Evolutionary conservation across 2,329 filamentous ascomycete genomes (phyloP), one percentile per base, ranked within the genome.

Genomic region (Phyllosticta citribraziliensis): DNA sequence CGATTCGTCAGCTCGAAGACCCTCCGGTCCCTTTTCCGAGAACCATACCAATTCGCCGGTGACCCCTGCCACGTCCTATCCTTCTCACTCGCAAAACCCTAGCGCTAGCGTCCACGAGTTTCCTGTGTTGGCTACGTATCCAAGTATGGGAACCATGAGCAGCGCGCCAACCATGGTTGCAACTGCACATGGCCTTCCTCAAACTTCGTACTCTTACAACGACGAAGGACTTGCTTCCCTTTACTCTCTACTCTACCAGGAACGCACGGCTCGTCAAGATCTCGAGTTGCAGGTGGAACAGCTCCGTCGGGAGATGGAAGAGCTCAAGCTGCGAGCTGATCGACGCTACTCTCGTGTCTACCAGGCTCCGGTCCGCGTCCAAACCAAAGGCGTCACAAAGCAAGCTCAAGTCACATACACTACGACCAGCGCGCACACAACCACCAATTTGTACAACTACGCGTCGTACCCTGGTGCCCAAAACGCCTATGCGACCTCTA

Each of bases 241-340:
- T 5, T 67, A 70, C 60, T 63, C 65, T 3, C 62, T 68, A 8
- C 65, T 75, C 1, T 60, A 65, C 19, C 63, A 69, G 22, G 73
- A 75, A 58, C 68, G 72, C 47, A 62, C 63, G 3, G 69, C 73
- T 4, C 69, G 73, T 27, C 71, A 73, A 57, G 64, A 67, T 10
- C 68, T 75, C 5, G 70, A 74, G 57, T 56, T 65, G 14, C 70
- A 72, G 57, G 69, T 75, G 47, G 61, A 65, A 27, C 63, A 60
- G 2, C 67, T 75, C 3, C 70, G 72, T 30, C 65, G 66, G 35
- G 72, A 74, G 52, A 60, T 75, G 11, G 57, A 66, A 0, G 64
- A 70, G 19, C 65, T 75, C 0, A 71, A 33, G n/a, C 30, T 61
- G 14, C 58, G 64, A 66, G 12, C 63, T 72, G 8, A 67, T 70